phyloP scores from a whole-genome alignment of 1,284 basidiomycete species.

The Porodaedalea pini region DNA sequence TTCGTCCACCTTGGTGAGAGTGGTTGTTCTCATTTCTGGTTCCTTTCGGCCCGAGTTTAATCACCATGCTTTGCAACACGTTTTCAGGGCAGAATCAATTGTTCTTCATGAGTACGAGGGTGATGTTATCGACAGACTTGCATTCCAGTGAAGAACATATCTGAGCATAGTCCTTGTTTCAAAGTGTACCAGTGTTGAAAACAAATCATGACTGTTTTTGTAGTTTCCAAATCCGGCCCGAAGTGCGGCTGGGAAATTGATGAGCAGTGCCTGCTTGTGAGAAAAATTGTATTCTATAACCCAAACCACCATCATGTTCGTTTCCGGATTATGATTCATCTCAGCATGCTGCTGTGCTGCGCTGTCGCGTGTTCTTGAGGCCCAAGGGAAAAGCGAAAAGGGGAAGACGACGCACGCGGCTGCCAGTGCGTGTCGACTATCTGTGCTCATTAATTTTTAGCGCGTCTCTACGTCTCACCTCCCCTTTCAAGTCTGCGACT shows the following conservation, averaged over 20 bases:
- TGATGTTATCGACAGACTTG: neutral
- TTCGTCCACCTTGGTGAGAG: too few relatives aligned
- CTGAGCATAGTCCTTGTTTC: too few relatives aligned
- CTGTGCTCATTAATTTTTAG: neutral
- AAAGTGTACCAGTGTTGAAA: neutral
- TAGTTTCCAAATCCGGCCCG: neutral
- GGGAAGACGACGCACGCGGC: neutral
- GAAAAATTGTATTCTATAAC: neutral
- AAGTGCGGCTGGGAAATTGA: neutral
- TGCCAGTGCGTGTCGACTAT: neutral
- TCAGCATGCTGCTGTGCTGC: constrained; percentile 4
- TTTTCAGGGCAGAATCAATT: neutral
- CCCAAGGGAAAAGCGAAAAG: constrained; percentile 1
- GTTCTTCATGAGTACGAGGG: neutral
- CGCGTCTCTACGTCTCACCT: neutral
- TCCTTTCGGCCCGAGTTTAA: neutral
- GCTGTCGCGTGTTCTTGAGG: neutral
- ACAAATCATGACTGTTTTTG: neutral
- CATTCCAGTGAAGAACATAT: neutral
- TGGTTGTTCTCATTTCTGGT: too few relatives aligned
- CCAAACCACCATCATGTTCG: neutral
- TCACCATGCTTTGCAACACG: neutral
- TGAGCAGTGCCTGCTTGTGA: neutral
- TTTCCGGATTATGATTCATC: neutral
- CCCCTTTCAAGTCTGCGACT: neutral